Conservation (phyloP, 495 filamentous ascomycete genomes). For the Aspergillus mulundensis region DNA sequence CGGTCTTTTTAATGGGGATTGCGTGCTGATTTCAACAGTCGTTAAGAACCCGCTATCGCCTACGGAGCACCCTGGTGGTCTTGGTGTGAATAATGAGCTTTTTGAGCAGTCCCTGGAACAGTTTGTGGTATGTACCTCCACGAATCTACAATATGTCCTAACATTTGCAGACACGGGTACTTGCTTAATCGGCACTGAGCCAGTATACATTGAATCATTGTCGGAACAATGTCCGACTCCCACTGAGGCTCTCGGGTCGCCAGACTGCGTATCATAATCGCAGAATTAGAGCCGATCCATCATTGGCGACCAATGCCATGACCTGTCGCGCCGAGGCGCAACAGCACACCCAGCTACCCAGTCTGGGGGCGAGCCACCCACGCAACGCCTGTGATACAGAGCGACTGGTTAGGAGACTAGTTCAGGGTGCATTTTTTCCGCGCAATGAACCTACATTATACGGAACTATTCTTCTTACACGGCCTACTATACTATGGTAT, state of each 20-base stretch:
- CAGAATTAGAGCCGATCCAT: too few species aligned
- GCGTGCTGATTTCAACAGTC: constrained; percentile 45
- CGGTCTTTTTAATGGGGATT: neutral
- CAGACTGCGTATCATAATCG: too few species aligned
- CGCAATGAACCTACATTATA: too few species aligned
- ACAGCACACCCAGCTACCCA: too few species aligned
- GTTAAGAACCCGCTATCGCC: constrained; percentile 93
- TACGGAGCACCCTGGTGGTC: constrained; percentile 79
- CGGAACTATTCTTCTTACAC: too few species aligned
- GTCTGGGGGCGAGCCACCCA: too few species aligned
- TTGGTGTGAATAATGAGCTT: constrained; percentile 88
- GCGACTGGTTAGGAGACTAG: too few species aligned
- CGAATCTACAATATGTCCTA: constrained; percentile 18
- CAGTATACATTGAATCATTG: neutral
- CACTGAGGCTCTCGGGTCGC: too few species aligned
- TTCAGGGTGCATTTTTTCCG: too few species aligned
- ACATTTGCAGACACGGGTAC: constrained; percentile 35
- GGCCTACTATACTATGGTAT: too few species aligned
- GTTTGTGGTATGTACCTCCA: constrained; percentile 56
- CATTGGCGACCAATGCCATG: too few species aligned
- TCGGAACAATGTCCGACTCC: neutral
- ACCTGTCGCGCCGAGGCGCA: neutral
- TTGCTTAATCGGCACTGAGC: constrained; percentile 19
- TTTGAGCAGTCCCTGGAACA: constrained; percentile 90
- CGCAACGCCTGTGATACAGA: too few species aligned